These are phyloP conservation scores for Mycena polygramma DNA, from an alignment of 768 basidiomycete genomes.

Conservation along the genomic window DNA sequence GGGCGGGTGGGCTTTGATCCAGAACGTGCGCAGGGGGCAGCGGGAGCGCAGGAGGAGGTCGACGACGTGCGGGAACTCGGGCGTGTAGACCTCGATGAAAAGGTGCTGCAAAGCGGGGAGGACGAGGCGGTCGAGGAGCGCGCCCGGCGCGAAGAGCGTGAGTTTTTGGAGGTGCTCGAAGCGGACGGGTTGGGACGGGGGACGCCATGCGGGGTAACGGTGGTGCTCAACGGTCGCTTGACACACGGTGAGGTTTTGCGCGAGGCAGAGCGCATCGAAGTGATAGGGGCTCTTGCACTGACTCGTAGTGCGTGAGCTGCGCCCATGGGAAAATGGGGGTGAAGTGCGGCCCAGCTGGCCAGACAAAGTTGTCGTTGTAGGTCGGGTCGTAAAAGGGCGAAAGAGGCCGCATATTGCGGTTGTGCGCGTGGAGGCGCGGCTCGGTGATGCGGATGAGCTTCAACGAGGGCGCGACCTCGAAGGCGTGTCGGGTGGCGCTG, in stretches of 20 bases:
- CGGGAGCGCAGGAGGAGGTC: conserved; percentile 5
- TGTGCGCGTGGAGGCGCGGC: conserved; percentile 17
- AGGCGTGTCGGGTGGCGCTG: background rate
- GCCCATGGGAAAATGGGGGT: conserved; percentile 9
- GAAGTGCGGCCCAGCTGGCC: conserved; percentile 2
- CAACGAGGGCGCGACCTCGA: conserved; percentile 9
- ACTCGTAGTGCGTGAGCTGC: conserved; percentile 18
- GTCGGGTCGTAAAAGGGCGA: background rate
- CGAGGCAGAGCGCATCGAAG: conserved; percentile 8
- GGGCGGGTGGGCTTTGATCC: conserved; percentile 12
- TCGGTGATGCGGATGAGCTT: conserved; percentile 12
- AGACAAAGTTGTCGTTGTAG: conserved; percentile 18
- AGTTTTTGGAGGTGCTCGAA: conserved; percentile 11
- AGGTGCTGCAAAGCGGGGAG: conserved; percentile 6
- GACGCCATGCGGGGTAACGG: background rate
- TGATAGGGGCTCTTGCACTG: conserved; percentile 14
- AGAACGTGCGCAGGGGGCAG: conserved; percentile 16
- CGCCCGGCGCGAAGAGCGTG: conserved; percentile 4
- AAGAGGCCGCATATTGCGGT: conserved; percentile 1
- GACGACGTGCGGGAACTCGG: conserved; percentile 12
- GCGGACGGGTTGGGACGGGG: background rate
- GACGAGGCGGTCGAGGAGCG: conserved; percentile 14
- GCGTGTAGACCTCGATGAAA: conserved; percentile 6
- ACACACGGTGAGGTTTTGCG: conserved; percentile 11
- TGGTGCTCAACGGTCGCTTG: conserved; percentile 4